These are phyloP conservation scores for Thermothelomyces thermophilus DNA, from an alignment of 2,329 filamentous ascomycete species.

Conservation along the genomic window DNA sequence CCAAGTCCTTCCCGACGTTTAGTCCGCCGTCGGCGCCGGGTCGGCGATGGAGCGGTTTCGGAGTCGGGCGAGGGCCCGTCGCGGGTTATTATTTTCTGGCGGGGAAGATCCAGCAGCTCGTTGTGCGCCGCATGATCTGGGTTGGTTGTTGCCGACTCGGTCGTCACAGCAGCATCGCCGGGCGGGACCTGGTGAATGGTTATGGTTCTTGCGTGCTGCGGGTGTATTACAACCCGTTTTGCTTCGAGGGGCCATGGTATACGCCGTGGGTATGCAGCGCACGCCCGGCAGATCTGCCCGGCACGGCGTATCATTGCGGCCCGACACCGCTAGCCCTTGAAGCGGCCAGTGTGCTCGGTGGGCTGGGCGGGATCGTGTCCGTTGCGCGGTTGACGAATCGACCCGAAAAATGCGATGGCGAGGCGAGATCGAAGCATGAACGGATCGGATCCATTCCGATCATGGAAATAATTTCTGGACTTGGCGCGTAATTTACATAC, in stretches of 20 bases:
- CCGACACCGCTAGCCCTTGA: background rate
- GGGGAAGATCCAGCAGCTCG: background rate
- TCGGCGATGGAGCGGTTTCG: background rate
- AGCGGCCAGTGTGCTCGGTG: background rate
- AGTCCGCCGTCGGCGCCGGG: background rate
- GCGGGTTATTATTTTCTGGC: background rate
- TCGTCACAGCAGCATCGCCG: background rate
- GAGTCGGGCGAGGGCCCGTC: background rate
- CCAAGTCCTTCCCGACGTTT: background rate
- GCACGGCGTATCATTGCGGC: constrained; percentile 7
- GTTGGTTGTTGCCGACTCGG: background rate
- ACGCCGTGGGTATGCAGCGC: background rate
- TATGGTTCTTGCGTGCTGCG: background rate
- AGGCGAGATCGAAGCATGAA: background rate
- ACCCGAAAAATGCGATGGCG: background rate
- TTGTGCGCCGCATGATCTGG: background rate
- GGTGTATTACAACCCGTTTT: background rate
- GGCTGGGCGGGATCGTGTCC: background rate
- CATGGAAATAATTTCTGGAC: background rate
- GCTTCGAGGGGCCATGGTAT: constrained; percentile 1
- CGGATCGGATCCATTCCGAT: background rate
- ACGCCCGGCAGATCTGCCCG: background rate
- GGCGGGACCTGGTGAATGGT: background rate
- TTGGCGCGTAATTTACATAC: background rate
- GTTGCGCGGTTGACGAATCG: too few species aligned